Evolutionary conservation across 108 stramenopile species (phyloP), one percentile per base, ranked within the genome.

Genomic region (Aurantiochytrium sp.): DNA sequence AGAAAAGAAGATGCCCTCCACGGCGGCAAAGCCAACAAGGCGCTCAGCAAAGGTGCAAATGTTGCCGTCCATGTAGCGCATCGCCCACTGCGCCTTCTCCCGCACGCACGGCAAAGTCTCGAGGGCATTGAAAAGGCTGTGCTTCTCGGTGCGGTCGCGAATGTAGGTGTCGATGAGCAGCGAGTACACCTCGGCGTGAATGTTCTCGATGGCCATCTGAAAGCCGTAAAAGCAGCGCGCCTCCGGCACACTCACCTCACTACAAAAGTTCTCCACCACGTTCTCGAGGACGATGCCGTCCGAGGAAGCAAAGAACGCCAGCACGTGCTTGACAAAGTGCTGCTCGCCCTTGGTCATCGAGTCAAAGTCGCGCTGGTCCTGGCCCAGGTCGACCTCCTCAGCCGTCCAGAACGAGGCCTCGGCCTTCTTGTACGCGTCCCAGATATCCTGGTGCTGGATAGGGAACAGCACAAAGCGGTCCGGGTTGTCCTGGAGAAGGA

Each of bases 221-320:
- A 99, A 99, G 55, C 99, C 99, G 91, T 99, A 99, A 93, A 99
- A 99, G 92, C 98, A 99, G 14, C 99, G 94, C 21, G 99, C 99
- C 94, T 99, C 99, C 8, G 98, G 92, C 8, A 94, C 91, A 83
- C 97, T 96, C 29, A 99, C 96, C 91, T 99, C 98, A 35, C 95
- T 97, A 89, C 96, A 96, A 90, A 99, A 99, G 94, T 99, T 98
- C 60, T 95, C 94, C 6, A 97, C 97, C 71, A 99, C 94, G 92
- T 99, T 99, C 91, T 99, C 99, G 92, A 98, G 98, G 83, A 99
- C 99, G 89, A 99, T 99, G 25, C 99, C 99, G 90, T 99, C 99
- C 12, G 95, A 95, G 35, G 98, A 98, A 16, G 99, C 99, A 87
- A 99, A 99, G 94, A 99, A 99, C 76, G 99, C 99, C 21, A 99